Base-by-base conservation (phyloP, 177 flowering plant species). In the Vitis hybrid region DNA sequence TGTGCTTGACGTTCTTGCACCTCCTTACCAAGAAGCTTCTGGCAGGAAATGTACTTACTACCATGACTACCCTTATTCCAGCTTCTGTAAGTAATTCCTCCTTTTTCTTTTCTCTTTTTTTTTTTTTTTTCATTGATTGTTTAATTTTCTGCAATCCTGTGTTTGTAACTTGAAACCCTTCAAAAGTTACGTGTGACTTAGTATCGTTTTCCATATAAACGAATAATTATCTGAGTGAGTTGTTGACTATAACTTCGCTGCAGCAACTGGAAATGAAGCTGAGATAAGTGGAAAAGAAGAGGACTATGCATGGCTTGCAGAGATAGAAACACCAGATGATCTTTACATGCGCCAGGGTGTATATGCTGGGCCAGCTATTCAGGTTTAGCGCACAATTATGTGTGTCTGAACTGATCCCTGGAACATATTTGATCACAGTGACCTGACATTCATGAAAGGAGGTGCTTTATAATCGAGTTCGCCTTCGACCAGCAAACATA, bases 31-130 rank as follows among this genome's bases (percentile, higher is more conserved):
- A 16, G 98, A 90, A 78, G 72, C 78, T 68, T 85, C 84, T 14
- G 99, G 98, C 71, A 81, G 99, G 80, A 82, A 51, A 77, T 93
- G 99, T 67, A 86, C 94, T 59, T 95, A 93, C 76, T 95, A 93
- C 81, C 83, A 76, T 60, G 98, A 95, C 70, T 87, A 89, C 66
- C 93, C 97, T 12, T 91, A 80, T 66, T 80, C 93, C 53, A 78
- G 84, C 72, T 80, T 87, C 63, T 12, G 94, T 93, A 81, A 84
- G 92, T 80, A 26, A 65, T 39, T 39, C 45, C 45, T 6, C 45
- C 0, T 7, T 39, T 39, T 7, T 5, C 45, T 39, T 39, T 5
- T 33, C 45, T 33, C 45, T 56, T 39, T 18, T 6, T 52, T 63
- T 11, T 5, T 19, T 1, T 1, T 29, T 55, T 61, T 51, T 26